Evolutionary conservation across 2,329 filamentous ascomycete genomes (phyloP).

Genomic region (Myrmaecium sp.): DNA sequence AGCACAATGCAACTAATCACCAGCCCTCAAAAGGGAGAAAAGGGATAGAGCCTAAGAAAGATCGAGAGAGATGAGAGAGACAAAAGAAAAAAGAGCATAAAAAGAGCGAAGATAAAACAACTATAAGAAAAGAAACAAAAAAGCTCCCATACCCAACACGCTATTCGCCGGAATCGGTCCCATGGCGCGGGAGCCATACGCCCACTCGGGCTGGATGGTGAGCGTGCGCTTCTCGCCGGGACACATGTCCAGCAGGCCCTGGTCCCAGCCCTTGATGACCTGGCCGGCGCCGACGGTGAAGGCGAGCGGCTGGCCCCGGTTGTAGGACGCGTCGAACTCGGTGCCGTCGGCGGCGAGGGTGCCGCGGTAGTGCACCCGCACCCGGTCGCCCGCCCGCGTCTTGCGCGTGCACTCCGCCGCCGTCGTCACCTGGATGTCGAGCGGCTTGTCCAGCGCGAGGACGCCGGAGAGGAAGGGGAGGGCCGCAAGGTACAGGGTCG

Average conservation of each 20-base stretch:
- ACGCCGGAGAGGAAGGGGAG: too few species aligned
- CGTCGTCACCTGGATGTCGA: slow-evolving; percentile 26
- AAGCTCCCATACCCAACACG: slow-evolving; percentile 47
- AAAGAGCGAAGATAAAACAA: too few species aligned
- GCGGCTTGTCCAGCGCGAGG: slow-evolving; percentile 10
- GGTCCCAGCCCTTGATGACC: slow-evolving; percentile 91
- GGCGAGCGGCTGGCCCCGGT: slow-evolving; percentile 55
- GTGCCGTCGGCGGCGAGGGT: slow-evolving; percentile 41
- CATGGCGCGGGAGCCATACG: slow-evolving; percentile 59
- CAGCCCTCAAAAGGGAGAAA: too few species aligned
- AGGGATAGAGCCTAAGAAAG: too few species aligned
- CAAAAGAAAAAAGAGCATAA: too few species aligned
- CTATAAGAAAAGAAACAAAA: slow-evolving; percentile 3
- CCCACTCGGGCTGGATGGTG: slow-evolving; percentile 75
- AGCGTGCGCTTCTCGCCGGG: slow-evolving; percentile 79
- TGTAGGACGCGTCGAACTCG: slow-evolving; percentile 74
- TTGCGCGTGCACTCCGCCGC: slow-evolving; percentile 26
- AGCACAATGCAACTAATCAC: too few species aligned
- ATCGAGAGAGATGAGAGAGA: too few species aligned
- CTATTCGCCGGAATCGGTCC: slow-evolving; percentile 66
- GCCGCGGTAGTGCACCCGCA: slow-evolving; percentile 34
- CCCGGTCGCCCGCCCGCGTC: slow-evolving; percentile 27
- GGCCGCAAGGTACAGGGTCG: too few species aligned
- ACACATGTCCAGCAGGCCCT: slow-evolving; percentile 85
- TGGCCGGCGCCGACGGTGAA: slow-evolving; percentile 67